Evolutionary conservation across 2,329 filamentous ascomycete species (phyloP).

Genomic region (Curvularia sp.): DNA sequence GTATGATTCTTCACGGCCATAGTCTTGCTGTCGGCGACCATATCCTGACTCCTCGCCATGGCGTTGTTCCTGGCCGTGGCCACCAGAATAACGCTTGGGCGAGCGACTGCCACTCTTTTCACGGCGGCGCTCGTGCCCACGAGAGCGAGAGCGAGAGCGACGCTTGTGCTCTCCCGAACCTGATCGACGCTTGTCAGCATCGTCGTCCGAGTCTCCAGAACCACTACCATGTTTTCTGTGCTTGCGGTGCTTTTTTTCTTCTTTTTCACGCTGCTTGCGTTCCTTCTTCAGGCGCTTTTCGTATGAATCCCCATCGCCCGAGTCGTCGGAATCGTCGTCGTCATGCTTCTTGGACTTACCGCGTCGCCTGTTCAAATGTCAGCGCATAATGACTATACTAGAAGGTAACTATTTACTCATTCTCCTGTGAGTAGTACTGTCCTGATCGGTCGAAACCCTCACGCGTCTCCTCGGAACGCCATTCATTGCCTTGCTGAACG

Average conservation of each 20-base stretch:
- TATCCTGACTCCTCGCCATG: slow-evolving; percentile 32
- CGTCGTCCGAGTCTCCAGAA: slow-evolving; percentile 22
- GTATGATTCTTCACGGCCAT: slow-evolving; percentile 12
- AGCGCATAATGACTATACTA: slow-evolving; percentile 7
- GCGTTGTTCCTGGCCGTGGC: slow-evolving; percentile 34
- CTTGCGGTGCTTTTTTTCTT: slow-evolving; percentile 28
- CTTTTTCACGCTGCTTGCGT: slow-evolving; percentile 33
- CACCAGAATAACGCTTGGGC: slow-evolving; percentile 34
- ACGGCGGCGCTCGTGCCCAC: slow-evolving; percentile 26
- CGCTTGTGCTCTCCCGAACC: slow-evolving; percentile 26
- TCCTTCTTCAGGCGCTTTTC: slow-evolving; percentile 32
- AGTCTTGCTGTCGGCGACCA: slow-evolving; percentile 22
- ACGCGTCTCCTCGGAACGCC: slow-evolving; percentile 46
- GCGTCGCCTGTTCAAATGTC: slow-evolving; percentile 37
- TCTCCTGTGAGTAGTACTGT: slow-evolving; percentile 53
- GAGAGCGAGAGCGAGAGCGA: slow-evolving; percentile 20
- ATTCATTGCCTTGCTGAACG: slow-evolving; percentile 56
- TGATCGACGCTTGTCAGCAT: slow-evolving; percentile 33
- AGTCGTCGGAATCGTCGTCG: slow-evolving; percentile 42
- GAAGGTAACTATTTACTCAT: slow-evolving; percentile 42
- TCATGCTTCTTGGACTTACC: slow-evolving; percentile 53
- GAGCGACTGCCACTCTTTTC: slow-evolving; percentile 33
- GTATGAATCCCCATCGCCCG: slow-evolving; percentile 41
- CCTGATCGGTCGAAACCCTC: slow-evolving; percentile 49
- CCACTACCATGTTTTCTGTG: slow-evolving; percentile 25